Evolutionary conservation across 2,329 filamentous ascomycete species (phyloP).

Genomic region (Claviceps fusiformis): DNA sequence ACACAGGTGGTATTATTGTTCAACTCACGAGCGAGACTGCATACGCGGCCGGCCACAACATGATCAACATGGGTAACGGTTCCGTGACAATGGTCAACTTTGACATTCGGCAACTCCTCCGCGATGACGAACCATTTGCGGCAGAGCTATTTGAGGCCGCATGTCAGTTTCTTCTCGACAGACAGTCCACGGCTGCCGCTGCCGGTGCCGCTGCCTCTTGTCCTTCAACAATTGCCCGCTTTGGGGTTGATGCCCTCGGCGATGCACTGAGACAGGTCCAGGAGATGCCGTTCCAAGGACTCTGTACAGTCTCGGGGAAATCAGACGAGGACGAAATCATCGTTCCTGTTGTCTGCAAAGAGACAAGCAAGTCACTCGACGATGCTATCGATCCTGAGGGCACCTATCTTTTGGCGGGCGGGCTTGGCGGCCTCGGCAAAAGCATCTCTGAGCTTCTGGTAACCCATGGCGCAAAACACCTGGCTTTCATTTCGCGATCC

Average conservation of each 20-base stretch:
- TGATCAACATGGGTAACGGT: not conserved
- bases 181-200: not conserved
- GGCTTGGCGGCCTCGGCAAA: conserved; percentile 42
- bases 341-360: conserved; percentile 13
- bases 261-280: conserved; percentile 16
- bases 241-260: conserved; percentile 12
- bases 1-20: conserved; percentile 19
- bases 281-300: conserved; percentile 13
- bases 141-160: conserved; percentile 15
- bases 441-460: conserved; percentile 37
- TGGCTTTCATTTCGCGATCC: conserved; percentile 41
- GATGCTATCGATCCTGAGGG: conserved; percentile 21
- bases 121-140: conserved; percentile 19
- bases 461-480: conserved; percentile 33
- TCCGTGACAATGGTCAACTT: conserved; percentile 19
- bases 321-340: not conserved
- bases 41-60: conserved; percentile 4
- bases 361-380: conserved; percentile 12
- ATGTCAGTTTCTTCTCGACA: conserved; percentile 3
- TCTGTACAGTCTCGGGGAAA: conserved; percentile 9
- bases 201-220: too few relatives aligned
- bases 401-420: conserved; percentile 43
- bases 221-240: not conserved
- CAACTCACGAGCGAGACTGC: conserved; percentile 16
- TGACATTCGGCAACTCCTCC: conserved; percentile 19